Conservation (phyloP, 129 eudicot species). For the Escallonia herrerae region DNA sequence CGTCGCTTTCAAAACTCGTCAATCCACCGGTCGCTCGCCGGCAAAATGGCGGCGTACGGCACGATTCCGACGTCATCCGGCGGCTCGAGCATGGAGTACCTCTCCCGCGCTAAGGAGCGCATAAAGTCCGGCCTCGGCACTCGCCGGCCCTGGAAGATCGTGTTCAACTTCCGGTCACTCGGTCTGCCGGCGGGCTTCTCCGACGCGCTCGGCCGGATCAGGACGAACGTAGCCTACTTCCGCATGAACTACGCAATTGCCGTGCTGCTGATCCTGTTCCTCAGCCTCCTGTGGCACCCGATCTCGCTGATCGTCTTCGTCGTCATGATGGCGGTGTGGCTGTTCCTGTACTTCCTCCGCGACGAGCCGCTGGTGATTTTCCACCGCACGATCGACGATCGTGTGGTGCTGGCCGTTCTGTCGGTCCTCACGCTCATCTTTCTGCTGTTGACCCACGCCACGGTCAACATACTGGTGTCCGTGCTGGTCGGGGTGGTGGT, state of each 20-base stretch:
- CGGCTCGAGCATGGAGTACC: constrained; percentile 23
- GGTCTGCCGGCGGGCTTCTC: constrained; percentile 27
- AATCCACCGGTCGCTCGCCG: neutral
- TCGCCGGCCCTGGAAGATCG: constrained; percentile 51
- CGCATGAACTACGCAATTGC: constrained; percentile 54
- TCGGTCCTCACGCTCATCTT: constrained; percentile 30
- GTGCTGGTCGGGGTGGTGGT: constrained; percentile 40
- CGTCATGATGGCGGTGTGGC: constrained; percentile 53
- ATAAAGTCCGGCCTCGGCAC: constrained; percentile 30
- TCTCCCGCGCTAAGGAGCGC: constrained; percentile 41
- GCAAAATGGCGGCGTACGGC: constrained; percentile 48
- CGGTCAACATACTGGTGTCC: constrained; percentile 33
- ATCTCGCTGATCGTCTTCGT: constrained; percentile 48
- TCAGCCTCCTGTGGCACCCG: constrained; percentile 49
- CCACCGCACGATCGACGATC: constrained; percentile 37
- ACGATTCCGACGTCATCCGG: constrained; percentile 42
- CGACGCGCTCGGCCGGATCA: constrained; percentile 29
- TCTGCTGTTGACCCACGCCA: constrained; percentile 45
- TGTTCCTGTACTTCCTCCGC: constrained; percentile 70
- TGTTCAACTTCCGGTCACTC: constrained; percentile 30
- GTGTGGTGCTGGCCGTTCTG: constrained; percentile 27
- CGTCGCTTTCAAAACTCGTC: constrained; percentile 9
- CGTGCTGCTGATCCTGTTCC: constrained; percentile 25
- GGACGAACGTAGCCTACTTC: constrained; percentile 38
- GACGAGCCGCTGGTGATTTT: constrained; percentile 47